A percentile compares a stretch with the other conserved stretches of the same genome.
Evolutionary conservation across 306 rosid species (phyloP).

Genomic region (Hippophae gyantsensis): DNA sequence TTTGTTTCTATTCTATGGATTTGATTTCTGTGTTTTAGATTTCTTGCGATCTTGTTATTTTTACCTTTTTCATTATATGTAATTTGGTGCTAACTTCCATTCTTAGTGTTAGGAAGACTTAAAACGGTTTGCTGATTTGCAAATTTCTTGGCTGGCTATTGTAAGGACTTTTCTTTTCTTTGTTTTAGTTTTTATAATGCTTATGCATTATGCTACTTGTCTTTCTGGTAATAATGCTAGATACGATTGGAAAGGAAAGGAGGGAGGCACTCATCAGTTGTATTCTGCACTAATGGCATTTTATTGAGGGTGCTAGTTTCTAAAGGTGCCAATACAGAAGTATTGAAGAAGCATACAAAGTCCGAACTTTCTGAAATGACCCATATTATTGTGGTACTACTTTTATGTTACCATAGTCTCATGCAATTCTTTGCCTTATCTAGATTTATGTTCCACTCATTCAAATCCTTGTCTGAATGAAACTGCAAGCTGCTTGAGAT

Average conservation of each 20-base stretch:
- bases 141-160: neutral
- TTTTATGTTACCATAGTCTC: neutral
- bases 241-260: conserved; percentile 85
- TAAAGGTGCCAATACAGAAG: conserved; percentile 26
- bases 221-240: conserved; percentile 36
- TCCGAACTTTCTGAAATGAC: conserved; percentile 47
- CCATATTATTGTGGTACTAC: conserved; percentile 80
- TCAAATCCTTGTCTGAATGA: neutral
- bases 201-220: conserved; percentile 4
- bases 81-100: too few species aligned
- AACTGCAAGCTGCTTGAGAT: too few species aligned
- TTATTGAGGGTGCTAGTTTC: conserved; percentile 69
- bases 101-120: too few species aligned
- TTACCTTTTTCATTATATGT: too few species aligned
- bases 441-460: neutral
- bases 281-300: conserved; percentile 88
- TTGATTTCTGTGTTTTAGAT: too few species aligned
- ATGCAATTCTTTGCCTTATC: too few species aligned
- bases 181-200: neutral
- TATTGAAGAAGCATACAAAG: conserved; percentile 19
- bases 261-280: conserved; percentile 69
- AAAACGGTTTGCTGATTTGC: too few species aligned
- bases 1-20: too few species aligned
- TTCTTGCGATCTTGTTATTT: too few species aligned
- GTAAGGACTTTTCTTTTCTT: conserved; percentile 3